Base-by-base conservation (phyloP, 306 rosid genomes). In the Parietaria judaica region DNA sequence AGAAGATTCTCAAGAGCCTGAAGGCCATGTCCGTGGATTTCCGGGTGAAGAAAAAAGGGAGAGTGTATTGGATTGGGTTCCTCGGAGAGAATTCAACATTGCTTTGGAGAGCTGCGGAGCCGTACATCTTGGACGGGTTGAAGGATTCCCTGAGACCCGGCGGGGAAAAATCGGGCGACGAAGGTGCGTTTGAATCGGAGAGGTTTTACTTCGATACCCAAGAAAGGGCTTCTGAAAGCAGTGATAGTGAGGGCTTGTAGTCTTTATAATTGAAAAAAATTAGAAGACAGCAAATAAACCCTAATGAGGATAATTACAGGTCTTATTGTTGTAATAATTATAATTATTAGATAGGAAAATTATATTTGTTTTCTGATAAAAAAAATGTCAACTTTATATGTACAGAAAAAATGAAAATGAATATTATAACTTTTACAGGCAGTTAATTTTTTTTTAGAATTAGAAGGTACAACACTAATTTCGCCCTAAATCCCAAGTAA, bases 61-160 rank as follows among this genome's bases (percentile, higher is more conserved):
- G 72, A 72, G 74, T 67, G 54, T 88, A 72, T 79, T 91, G 96
- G 96, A 91, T 88, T 60, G 96, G 96, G 64, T 76, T 91, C 61
- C 64, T 91, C 14, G 95, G 89, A 72, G 77, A 77, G 82, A 79
- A 80, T 74, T 56, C 92, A 8, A 54, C 74, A 31, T 86, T 74
- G 81, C 86, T 91, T 70, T 88, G 95, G 96, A 88, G 86, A 73
- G 59, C 87, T 65, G 78, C 76, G 13, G 96, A 88, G 69, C 95
- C 98, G 10, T 84, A 78, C 58, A 57, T 91, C 60, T 59, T 85
- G 65, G 86, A 81, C 17, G 85, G 74, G 54, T 52, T 71, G 67
- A 85, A 76, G 66, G 71, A 76, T 61, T 60, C 69, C 72, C 67
- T 70, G 15, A 70, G 74, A 65, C 74, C 78, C 6, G 69, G 70